phyloP scores from a whole-genome alignment of 2,329 filamentous ascomycete genomes.

The Diaporthe capsici region DNA sequence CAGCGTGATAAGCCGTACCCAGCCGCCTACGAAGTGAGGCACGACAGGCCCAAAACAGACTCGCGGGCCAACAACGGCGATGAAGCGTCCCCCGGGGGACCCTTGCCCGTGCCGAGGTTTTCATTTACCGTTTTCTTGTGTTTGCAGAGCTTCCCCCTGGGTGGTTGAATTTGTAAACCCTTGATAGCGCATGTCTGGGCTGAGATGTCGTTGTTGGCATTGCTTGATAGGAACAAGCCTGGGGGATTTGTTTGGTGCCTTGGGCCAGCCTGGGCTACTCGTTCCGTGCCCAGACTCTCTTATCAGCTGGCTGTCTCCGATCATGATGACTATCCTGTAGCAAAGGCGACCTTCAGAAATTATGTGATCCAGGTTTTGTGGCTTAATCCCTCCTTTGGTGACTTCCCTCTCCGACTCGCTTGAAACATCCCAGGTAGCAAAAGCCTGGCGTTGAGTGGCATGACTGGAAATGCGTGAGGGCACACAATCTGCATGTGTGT shows the following conservation, averaged over 20 bases:
- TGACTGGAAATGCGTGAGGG: background rate
- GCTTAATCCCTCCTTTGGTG: background rate
- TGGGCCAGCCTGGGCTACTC: background rate
- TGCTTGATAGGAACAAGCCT: background rate
- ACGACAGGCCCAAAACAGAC: background rate
- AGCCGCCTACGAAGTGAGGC: background rate
- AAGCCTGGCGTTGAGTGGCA: background rate
- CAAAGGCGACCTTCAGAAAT: background rate
- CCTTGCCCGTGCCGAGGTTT: background rate
- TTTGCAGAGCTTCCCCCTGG: background rate
- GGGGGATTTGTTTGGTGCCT: background rate
- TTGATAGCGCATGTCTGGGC: background rate
- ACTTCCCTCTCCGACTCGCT: background rate
- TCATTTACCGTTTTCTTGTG: background rate
- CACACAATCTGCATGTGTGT: background rate
- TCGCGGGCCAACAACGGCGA: background rate
- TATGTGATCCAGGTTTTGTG: too few relatives aligned
- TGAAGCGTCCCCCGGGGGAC: background rate
- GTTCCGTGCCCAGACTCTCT: background rate
- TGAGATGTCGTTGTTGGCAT: background rate
- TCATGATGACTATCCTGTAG: background rate
- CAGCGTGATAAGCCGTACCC: too few relatives aligned
- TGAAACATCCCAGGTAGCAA: background rate
- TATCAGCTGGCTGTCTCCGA: too few relatives aligned
- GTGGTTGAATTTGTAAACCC: background rate